Base-by-base conservation (phyloP, 805 yeast species). In the Zygosaccharomyces bailii region DNA sequence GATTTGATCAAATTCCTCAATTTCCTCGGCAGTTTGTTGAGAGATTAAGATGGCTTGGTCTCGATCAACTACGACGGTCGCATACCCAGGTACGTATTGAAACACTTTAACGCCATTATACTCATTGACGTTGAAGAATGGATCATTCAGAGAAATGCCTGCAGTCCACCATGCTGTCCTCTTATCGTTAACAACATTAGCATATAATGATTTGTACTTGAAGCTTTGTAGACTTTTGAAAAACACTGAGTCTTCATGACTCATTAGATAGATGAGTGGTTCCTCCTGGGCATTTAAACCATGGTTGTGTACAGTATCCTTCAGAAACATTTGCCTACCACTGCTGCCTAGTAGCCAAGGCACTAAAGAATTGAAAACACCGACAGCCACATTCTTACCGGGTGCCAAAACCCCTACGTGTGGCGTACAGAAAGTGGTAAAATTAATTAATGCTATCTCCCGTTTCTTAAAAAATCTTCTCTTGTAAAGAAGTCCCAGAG, bases 101-200 rank as follows among this genome's bases (percentile, higher is more conserved):
- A 79, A 63, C 27, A 67, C 62, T 47, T 70, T 70, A 37, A 71
- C 64, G 60, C 71, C 70, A 2, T 83, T 78, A 14, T 67, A 60
- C 18, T 61, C 58, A 45, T 70, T 70, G 11, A 73, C 67, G 25
- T 57, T 63, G 32, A 66, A 63, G 45, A 80, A 82, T 0, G 88
- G 88, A 53, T 84, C 87, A 29, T 70, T 65, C 20, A 64, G 55
- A 0, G 84, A 76, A 27, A 84, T 84, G 4, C 86, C 86, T 0
- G 95, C 73, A 2, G 95, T 86, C 77, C 85, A 86, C 83, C 86
- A 88, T 11, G 86, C 76, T 3, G 95, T 80, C 53, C 95, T 76
- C 51, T 81, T 81, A 65, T 87, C 96, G 50, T 87, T 85, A 46
- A 82, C 75, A 32, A 85, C 74, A 64, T 88, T 88, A 4, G 93